Conservation (phyloP, 2,329 filamentous ascomycete species). For the Alternaria viburni region DNA sequence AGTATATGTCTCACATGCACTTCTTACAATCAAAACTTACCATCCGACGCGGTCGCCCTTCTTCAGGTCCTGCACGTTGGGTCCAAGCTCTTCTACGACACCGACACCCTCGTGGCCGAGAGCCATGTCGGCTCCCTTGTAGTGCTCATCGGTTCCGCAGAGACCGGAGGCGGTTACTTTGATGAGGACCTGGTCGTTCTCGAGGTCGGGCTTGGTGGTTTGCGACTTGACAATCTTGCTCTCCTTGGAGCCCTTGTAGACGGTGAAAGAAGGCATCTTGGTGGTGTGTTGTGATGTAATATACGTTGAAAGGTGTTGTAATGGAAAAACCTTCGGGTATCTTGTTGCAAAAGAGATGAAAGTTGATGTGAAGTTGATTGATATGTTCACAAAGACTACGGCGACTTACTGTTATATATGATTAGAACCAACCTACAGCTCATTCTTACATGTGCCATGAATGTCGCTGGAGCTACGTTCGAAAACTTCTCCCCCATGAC, state of each 20-base stretch:
- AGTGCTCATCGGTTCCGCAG: slow-evolving; percentile 66
- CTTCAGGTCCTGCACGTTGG: slow-evolving; percentile 55
- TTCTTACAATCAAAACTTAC: no score
- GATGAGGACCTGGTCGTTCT: slow-evolving; percentile 64
- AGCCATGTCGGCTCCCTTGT: slow-evolving; percentile 51
- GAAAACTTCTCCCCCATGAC: slow-evolving; percentile 27
- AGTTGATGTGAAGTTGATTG: slow-evolving; percentile 1
- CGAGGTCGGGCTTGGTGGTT: slow-evolving; percentile 54
- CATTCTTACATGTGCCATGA: not conserved
- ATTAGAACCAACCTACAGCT: not conserved
- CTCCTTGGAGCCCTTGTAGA: slow-evolving; percentile 67
- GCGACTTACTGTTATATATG: slow-evolving; percentile 18
- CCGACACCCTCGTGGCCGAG: slow-evolving; percentile 65
- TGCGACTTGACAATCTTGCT: slow-evolving; percentile 61
- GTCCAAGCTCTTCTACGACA: slow-evolving; percentile 57
- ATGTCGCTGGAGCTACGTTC: slow-evolving; percentile 6
- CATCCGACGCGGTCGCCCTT: slow-evolving; percentile 60
- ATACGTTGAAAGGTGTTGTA: not conserved
- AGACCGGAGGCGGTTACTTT: slow-evolving; percentile 70
- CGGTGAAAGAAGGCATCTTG: slow-evolving; percentile 60
- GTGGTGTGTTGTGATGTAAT: not conserved
- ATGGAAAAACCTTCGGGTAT: not conserved
- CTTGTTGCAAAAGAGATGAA: not conserved
- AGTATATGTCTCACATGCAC: no score
- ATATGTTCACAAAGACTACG: not conserved